Conservation (phyloP, 2,329 filamentous ascomycete species). For the Calonectria montana region DNA sequence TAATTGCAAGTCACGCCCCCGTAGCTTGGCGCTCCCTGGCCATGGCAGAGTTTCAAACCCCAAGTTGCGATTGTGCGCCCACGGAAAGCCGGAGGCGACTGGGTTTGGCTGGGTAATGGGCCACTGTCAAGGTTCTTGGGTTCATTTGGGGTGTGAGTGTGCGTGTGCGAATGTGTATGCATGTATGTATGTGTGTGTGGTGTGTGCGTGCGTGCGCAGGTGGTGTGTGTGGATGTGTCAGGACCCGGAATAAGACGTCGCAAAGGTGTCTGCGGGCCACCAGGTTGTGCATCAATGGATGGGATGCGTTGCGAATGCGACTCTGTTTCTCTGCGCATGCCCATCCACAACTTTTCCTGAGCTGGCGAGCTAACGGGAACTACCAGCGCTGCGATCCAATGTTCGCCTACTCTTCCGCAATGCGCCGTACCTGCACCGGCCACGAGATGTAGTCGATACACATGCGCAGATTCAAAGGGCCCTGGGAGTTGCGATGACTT, state of each 20-base stretch:
- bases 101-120: constrained; percentile 32
- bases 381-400: constrained; percentile 9
- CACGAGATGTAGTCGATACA: neutral
- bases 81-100: constrained; percentile 16
- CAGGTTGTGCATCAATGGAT: constrained; percentile 7
- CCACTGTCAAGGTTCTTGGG: constrained; percentile 32
- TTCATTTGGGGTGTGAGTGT: constrained; percentile 29
- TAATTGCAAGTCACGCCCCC: neutral
- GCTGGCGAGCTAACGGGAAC: constrained; percentile 19
- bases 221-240: constrained; percentile 23
- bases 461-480: neutral
- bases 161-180: constrained; percentile 23
- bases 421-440: constrained; percentile 10
- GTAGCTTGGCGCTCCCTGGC: neutral
- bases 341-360: constrained; percentile 19
- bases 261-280: constrained; percentile 18
- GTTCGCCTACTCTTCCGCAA: constrained; percentile 7
- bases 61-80: constrained; percentile 31
- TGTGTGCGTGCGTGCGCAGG: constrained; percentile 20
- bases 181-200: constrained; percentile 16
- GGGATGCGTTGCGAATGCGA: neutral
- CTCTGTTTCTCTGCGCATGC: constrained; percentile 14
- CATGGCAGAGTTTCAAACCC: constrained; percentile 16
- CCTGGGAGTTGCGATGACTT: neutral
- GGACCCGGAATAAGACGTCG: constrained; percentile 20